Conservation (phyloP, 1,139 yeast species). For the Kodamaea anthophila region DNA sequence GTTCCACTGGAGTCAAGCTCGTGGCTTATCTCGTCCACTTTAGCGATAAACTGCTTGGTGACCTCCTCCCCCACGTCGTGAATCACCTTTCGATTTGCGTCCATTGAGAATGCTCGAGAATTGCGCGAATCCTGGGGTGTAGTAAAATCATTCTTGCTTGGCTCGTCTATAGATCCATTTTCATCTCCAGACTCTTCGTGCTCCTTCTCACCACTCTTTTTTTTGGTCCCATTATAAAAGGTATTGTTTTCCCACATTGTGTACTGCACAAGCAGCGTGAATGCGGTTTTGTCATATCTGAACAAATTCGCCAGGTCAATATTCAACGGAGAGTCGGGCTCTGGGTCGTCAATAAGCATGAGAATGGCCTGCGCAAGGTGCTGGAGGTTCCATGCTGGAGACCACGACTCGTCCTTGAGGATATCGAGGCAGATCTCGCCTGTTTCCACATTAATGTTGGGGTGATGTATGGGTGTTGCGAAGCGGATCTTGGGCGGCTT, state of each 20-base stretch:
- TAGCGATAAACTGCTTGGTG: conserved; percentile 19
- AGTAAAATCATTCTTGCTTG: too few species aligned
- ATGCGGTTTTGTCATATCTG: conserved; percentile 49
- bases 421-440: conserved; percentile 80
- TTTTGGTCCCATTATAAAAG: conserved; percentile 6
- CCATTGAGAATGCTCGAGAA: neutral
- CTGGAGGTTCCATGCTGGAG: conserved; percentile 82
- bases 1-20: conserved; percentile 8
- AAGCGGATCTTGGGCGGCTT: conserved; percentile 64
- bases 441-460: conserved; percentile 54
- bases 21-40: conserved; percentile 16
- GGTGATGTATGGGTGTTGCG: conserved; percentile 65
- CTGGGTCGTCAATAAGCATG: conserved; percentile 67
- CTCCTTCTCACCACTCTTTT: conserved; percentile 5
- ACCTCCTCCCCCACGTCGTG: conserved; percentile 22
- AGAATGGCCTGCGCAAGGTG: conserved; percentile 68
- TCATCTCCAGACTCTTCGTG: neutral
- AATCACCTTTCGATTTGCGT: conserved; percentile 13
- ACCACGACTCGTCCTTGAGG: conserved; percentile 60
- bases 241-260: conserved; percentile 44
- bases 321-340: conserved; percentile 80
- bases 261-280: conserved; percentile 58
- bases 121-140: too few species aligned
- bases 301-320: conserved; percentile 79
- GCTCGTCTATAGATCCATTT: neutral